These are phyloP conservation scores for Jaltomata sinuosa DNA, from an alignment of 257 asterid species.

Conservation along the genomic window DNA sequence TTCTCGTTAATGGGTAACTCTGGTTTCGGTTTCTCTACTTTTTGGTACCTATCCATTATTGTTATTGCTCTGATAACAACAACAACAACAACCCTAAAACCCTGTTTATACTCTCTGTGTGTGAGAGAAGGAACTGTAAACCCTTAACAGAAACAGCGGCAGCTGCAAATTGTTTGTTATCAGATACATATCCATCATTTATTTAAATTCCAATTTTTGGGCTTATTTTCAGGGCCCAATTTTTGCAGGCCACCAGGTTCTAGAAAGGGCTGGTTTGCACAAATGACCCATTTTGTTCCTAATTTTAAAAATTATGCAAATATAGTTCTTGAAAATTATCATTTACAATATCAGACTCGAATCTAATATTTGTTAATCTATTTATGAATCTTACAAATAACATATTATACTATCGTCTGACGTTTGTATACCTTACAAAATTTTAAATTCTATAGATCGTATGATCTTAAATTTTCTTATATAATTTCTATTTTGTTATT, in stretches of 20 bases:
- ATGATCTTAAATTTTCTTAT: too few species aligned
- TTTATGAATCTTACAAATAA: too few species aligned
- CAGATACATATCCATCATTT: neutral
- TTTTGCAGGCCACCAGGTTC: neutral
- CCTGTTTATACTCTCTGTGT: neutral
- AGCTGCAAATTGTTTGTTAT: neutral
- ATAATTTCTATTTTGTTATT: too few species aligned
- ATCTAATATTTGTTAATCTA: too few species aligned
- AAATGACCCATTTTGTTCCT: neutral
- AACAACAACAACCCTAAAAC: conserved; percentile 15
- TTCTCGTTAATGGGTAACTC: conserved; percentile 74
- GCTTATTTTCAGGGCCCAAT: neutral
- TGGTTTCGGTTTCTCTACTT: conserved; percentile 78
- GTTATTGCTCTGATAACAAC: neutral
- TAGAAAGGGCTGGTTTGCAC: neutral
- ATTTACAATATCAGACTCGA: neutral
- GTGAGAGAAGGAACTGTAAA: neutral
- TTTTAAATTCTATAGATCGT: too few species aligned
- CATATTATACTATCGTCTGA: too few species aligned
- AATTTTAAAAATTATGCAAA: neutral
- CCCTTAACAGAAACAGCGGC: conserved; percentile 3
- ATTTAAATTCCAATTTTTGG: neutral
- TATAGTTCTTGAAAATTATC: neutral
- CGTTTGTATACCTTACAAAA: too few species aligned
- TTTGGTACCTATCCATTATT: conserved; percentile 78